phyloP scores from a whole-genome alignment of 1,284 basidiomycete species.

The Inonotus hispidus region DNA sequence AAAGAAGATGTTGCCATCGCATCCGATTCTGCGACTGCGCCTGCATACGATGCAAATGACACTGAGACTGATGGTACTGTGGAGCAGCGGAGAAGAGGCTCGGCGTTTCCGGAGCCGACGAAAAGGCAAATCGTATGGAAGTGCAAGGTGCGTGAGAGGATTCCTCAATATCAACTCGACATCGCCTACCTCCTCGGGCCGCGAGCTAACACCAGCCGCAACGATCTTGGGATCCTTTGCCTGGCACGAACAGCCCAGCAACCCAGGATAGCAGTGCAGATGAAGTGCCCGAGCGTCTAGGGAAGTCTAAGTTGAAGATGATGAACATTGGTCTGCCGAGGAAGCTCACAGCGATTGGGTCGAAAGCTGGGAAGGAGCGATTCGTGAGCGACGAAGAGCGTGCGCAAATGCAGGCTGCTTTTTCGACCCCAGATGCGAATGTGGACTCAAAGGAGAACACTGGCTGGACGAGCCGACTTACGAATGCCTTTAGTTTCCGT shows the following conservation, averaged over 20 bases:
- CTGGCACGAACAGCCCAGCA: constrained; percentile 26
- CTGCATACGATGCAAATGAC: constrained; percentile 28
- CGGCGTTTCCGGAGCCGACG: constrained; percentile 17
- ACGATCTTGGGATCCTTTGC: constrained; percentile 48
- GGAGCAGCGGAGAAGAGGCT: constrained; percentile 25
- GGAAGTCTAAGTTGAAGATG: constrained; percentile 22
- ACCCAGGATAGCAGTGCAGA: constrained; percentile 23
- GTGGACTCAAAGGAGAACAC: constrained; percentile 21
- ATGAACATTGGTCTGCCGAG: constrained; percentile 28
- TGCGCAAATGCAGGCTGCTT: neutral
- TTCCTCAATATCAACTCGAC: constrained; percentile 37
- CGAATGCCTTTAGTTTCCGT: constrained; percentile 7
- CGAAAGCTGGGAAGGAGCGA: constrained; percentile 31
- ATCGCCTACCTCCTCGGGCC: constrained; percentile 25
- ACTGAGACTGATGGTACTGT: constrained; percentile 12
- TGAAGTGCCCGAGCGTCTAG: neutral
- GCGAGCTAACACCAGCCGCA: constrained; percentile 28
- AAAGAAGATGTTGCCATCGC: constrained; percentile 14
- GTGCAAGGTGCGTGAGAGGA: constrained; percentile 24
- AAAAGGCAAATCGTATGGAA: constrained; percentile 24
- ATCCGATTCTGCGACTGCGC: constrained; percentile 16
- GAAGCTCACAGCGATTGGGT: constrained; percentile 42
- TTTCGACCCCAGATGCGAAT: constrained; percentile 17
- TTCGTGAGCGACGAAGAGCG: constrained; percentile 27
- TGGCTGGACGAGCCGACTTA: constrained; percentile 28